These are phyloP conservation scores for Pichia thaimueangensis DNA, from an alignment of 805 yeast species.

Conservation along the genomic window DNA sequence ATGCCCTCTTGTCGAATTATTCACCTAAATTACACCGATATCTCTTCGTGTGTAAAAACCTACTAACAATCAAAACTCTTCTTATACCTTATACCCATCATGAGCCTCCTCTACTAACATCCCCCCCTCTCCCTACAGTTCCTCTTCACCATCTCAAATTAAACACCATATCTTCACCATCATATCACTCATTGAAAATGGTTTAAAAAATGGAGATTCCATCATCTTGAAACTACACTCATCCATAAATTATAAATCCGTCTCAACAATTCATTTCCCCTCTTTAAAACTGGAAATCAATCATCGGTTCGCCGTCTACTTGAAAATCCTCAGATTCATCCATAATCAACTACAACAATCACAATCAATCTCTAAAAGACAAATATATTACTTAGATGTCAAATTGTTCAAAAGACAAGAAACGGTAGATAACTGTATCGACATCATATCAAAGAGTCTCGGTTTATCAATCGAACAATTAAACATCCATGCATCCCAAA, in stretches of 20 bases:
- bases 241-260: conserved; percentile 4
- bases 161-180: conserved; percentile 14
- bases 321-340: conserved; percentile 20
- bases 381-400: conserved; percentile 54
- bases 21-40: too few species aligned
- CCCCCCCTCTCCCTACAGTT: too few species aligned
- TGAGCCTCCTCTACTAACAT: conserved; percentile 7
- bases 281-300: conserved; percentile 14
- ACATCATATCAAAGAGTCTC: conserved; percentile 33
- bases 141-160: too few species aligned
- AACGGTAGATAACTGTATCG: conserved; percentile 35
- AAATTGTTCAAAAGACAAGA: conserved; percentile 41
- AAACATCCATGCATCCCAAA: conserved; percentile 46
- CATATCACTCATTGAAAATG: conserved; percentile 23
- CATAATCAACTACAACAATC: conserved; percentile 10
- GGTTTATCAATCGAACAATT: conserved; percentile 33
- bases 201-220: conserved; percentile 22
- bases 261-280: conserved; percentile 16
- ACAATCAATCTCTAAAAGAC: conserved; percentile 41
- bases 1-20: too few species aligned
- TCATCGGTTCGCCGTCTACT: conserved; percentile 19
- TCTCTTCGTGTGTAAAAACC: too few species aligned
- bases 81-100: too few species aligned
- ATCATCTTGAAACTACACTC: conserved; percentile 16
- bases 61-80: too few species aligned